Evolutionary conservation across 192 early-diverging fungal species (phyloP), one percentile per base, ranked within the genome.

Genomic region (Coemansia erecta): DNA sequence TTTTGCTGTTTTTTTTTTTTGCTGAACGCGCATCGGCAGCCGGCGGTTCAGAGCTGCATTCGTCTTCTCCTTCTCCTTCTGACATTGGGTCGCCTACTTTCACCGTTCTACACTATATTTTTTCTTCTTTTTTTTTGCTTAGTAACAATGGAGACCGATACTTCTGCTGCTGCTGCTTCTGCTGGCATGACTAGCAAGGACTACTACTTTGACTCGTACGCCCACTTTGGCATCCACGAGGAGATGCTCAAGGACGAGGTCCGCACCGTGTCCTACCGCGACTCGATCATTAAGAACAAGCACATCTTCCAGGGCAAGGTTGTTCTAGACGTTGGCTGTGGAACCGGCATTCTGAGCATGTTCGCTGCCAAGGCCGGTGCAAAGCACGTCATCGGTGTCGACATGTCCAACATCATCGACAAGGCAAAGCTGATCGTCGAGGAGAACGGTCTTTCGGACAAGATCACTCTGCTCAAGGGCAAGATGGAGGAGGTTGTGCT

Each of bases 181-280:
- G 35, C 58, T 24, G 69, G 63, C 35, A 61, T 73, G 63, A 80
- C 77, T 42, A 73, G 71, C 77, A 80, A 80, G 71, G 85, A 94
- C 80, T 97, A 97, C 75, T 99, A 99, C 87, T 99, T 97, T 86
- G 93, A 99, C 83, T 97, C 94, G 42, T 99, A 97, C 83, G 92
- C 97, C 18, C 90, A 93, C 84, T 95, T 92, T 70, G 87, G 85
- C 61, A 92, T 92, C 78, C 91, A 90, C 80, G 92, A 97, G 84
- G 94, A 95, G 80, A 97, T 97, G 94, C 82, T 95, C 53, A 95
- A 99, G 88, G 97, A 99, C 77, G 90, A 92, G 70, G 94, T 99
- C 21, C 87, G 97, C 24, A 99, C 97, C 4, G 79, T 80, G 50
- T 88, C 87, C 21, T 99, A 99, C 83, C 89, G 95, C 33, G 90